Evolutionary conservation across 2,329 filamentous ascomycete species (phyloP).

Genomic region (Alternaria postmessia): DNA sequence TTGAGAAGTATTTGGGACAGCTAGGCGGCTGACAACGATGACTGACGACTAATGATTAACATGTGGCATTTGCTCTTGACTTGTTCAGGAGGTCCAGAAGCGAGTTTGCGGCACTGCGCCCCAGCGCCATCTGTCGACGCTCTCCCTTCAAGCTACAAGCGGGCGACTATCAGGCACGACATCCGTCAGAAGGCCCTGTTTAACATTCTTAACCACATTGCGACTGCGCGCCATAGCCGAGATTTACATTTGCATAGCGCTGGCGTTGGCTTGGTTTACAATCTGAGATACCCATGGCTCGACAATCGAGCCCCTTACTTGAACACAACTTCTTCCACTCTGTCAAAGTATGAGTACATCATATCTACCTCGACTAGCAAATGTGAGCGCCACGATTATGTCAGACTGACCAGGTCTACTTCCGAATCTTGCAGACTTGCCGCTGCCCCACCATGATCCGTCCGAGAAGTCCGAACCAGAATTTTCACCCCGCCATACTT

Average conservation of each 20-base stretch:
- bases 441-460: slow-evolving; percentile 4
- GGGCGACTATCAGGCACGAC: background rate
- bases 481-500: background rate
- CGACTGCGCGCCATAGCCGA: background rate
- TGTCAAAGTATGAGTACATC: background rate
- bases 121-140: background rate
- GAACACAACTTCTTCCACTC: background rate
- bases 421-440: background rate
- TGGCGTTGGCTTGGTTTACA: slow-evolving; percentile 6
- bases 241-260: slow-evolving; percentile 1
- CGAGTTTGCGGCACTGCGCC: background rate
- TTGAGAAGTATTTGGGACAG: slow-evolving; percentile 74
- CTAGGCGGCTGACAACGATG: slow-evolving; percentile 10
- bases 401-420: background rate
- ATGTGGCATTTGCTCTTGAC: rapidly evolving
- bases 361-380: background rate
- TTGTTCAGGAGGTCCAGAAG: background rate
- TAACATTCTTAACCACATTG: background rate
- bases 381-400: background rate
- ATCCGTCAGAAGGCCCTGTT: background rate
- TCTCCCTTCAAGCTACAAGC: background rate
- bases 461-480: slow-evolving; percentile 4
- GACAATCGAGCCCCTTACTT: slow-evolving; percentile 1
- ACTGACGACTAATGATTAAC: background rate
- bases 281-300: slow-evolving; percentile 12